Percentiles rank a stretch among this genome's conserved stretches.
phyloP scores from a whole-genome alignment of 2,329 filamentous ascomycete species.

The Penicillium sp. region DNA sequence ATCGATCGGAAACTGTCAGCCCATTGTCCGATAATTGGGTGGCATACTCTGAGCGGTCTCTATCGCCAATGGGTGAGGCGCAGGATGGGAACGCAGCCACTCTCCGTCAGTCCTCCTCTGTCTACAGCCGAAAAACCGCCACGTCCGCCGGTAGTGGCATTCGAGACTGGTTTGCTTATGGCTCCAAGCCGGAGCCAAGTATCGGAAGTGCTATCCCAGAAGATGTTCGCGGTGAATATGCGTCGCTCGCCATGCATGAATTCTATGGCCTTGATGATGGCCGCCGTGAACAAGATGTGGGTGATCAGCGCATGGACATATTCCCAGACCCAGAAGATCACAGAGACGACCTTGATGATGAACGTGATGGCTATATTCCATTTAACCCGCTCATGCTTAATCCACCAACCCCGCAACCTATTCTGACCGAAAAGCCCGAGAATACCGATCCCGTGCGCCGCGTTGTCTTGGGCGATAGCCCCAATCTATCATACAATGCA shows the following conservation, averaged over 20 bases:
- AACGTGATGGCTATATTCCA: conserved; percentile 19
- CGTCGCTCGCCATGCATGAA: conserved; percentile 37
- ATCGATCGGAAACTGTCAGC: conserved; percentile 36
- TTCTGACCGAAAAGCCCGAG: conserved; percentile 23
- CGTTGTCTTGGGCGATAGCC: conserved; percentile 34
- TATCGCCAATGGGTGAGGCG: conserved; percentile 29
- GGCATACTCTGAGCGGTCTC: conserved; percentile 37
- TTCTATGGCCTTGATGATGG: conserved; percentile 36
- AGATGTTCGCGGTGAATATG: conserved; percentile 40
- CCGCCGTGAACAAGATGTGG: conserved; percentile 36
- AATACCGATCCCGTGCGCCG: conserved; percentile 32
- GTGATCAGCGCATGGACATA: conserved; percentile 38
- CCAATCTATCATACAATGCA: conserved; percentile 36
- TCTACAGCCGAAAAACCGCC: conserved; percentile 31
- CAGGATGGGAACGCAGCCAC: conserved; percentile 23
- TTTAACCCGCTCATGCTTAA: conserved; percentile 50
- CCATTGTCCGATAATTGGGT: conserved; percentile 46
- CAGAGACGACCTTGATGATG: conserved; percentile 27
- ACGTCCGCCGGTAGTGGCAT: conserved; percentile 29
- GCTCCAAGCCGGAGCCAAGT: conserved; percentile 30
- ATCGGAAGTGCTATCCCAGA: conserved; percentile 34
- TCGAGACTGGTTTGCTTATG: conserved; percentile 38
- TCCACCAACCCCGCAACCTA: conserved; percentile 45
- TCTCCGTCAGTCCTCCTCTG: conserved; percentile 36
- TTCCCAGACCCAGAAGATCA: conserved; percentile 36